Conservation (phyloP, 495 filamentous ascomycete genomes). For the Neurospora sp. region DNA sequence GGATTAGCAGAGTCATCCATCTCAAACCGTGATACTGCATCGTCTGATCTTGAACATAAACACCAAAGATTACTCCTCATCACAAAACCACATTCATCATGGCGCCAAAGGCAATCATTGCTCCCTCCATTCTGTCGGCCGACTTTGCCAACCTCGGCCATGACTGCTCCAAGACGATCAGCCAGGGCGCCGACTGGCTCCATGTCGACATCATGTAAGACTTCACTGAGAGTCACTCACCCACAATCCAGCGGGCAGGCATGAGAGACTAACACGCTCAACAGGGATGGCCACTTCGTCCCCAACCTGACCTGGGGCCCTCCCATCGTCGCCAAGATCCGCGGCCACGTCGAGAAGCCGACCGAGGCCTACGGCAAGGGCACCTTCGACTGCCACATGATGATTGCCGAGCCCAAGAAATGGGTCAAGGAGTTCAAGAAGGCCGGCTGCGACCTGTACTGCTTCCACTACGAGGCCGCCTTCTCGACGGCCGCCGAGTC, state of each 20-base stretch:
- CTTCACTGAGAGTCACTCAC: too few species aligned
- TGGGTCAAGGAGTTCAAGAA: slow-evolving; percentile 93
- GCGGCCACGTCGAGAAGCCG: slow-evolving; percentile 60
- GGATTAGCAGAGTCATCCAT: not conserved
- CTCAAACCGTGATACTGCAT: not conserved
- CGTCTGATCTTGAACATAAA: not conserved
- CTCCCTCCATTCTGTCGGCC: slow-evolving; percentile 92
- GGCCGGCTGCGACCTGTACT: slow-evolving; percentile 94
- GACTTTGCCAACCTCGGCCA: slow-evolving; percentile 82
- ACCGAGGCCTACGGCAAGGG: slow-evolving; percentile 53
- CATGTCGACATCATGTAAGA: slow-evolving; percentile 81
- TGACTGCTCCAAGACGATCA: slow-evolving; percentile 76
- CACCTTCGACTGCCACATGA: slow-evolving; percentile 99
- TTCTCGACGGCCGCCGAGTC: slow-evolving; percentile 74
- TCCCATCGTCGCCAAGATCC: slow-evolving; percentile 89
- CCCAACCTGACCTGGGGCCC: slow-evolving; percentile 95
- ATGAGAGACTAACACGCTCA: too few species aligned
- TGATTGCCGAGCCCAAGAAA: slow-evolving; percentile 98
- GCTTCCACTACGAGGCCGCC: slow-evolving; percentile 99
- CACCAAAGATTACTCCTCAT: not conserved
- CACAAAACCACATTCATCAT: slow-evolving; percentile 31
- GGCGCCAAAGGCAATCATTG: slow-evolving; percentile 86
- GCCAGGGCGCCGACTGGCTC: slow-evolving; percentile 78
- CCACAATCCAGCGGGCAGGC: too few species aligned
- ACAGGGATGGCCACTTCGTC: slow-evolving; percentile 92